Base-by-base conservation (phyloP, 1,139 yeast species). In the Entelexis sorbosivorans region DNA sequence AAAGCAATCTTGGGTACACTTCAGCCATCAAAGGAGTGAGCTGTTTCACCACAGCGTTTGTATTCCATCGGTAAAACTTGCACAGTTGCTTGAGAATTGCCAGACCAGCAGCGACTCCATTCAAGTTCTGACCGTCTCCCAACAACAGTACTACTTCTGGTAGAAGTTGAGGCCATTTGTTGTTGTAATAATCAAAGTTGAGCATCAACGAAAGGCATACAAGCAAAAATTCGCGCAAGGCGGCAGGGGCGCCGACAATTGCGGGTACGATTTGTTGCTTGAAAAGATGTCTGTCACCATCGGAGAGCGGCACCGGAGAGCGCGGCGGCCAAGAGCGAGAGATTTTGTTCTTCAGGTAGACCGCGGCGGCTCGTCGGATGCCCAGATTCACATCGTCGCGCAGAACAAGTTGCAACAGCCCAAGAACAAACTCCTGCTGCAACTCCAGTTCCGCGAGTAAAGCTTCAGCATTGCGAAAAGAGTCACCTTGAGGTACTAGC, bases 331-430 rank as follows among this genome's bases (percentile, higher is more conserved):
- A 91, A 56, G 75, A 74, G 53, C 76, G 75, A 14, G 75, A 69
- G 28, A 88, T 73, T 54, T 81, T 73, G 65, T 91, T 91, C 64
- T 91, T 91, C 68, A 91, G 79, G 65, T 81, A 89, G 29, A 91
- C 82, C 0, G 95, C 94, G 17, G 95, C 85, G 13, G 95, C 91
- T 49, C 80, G 75, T 58, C 81, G 79, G 44, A 85, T 76, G 32
- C 74, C 75, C 1, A 74, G 71, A 20, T 78, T 72, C 5, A 79
- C 79, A 13, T 73, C 75, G 16, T 69, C 69, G 39, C 75, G 73
- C n/a, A 74, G 63, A 38, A 86, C 75, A 52, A 91, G 81, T 61
- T 86, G 91, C 45, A 91, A 69, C 65, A 96, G 85, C 1, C 89
- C 91, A 11, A 82, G 83, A 46, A 88, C 70, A 62, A 91, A 91